phyloP scores from a whole-genome alignment of 2,329 filamentous ascomycete genomes.

The Sphaerulina populicola region DNA sequence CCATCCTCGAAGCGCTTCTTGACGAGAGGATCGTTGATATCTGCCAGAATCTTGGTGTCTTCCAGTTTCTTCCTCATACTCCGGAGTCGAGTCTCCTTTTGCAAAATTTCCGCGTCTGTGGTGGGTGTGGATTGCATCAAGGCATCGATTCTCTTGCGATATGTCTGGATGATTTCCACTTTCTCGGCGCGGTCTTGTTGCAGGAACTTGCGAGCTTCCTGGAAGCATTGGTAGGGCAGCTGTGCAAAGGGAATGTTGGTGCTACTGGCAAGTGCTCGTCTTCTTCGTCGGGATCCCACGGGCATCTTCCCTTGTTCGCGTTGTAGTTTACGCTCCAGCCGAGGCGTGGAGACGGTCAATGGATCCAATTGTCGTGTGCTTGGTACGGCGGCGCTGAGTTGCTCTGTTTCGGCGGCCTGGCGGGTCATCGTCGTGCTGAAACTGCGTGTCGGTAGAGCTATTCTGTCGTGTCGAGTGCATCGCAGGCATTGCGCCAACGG shows the following conservation, averaged over 20 bases:
- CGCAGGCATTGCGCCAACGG: constrained; percentile 26
- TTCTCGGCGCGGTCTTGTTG: constrained; percentile 74
- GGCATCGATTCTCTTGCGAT: constrained; percentile 59
- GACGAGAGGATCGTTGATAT: constrained; percentile 89
- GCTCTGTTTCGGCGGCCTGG: constrained; percentile 38
- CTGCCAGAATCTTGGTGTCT: constrained; percentile 74
- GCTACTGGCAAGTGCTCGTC: constrained; percentile 50
- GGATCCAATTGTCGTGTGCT: constrained; percentile 15
- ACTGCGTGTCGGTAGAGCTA: constrained; percentile 34
- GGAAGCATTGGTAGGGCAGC: constrained; percentile 94
- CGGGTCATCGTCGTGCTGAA: constrained; percentile 43
- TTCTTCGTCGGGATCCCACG: constrained; percentile 68
- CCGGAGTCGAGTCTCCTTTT: constrained; percentile 57
- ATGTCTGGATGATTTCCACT: constrained; percentile 59
- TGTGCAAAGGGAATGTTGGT: constrained; percentile 75
- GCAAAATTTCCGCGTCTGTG: constrained; percentile 22
- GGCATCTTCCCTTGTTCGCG: constrained; percentile 53
- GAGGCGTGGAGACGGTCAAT: constrained; percentile 20
- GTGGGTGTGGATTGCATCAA: constrained; percentile 47
- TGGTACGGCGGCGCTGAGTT: constrained; percentile 2
- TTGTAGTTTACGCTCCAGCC: constrained; percentile 56
- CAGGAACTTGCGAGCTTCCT: constrained; percentile 82
- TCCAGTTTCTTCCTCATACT: constrained; percentile 67
- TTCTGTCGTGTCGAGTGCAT: constrained; percentile 25
- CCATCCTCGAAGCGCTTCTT: constrained; percentile 94